These are phyloP conservation scores for Filosporella fistucella DNA, from an alignment of 495 filamentous ascomycete species.

Conservation along the genomic window DNA sequence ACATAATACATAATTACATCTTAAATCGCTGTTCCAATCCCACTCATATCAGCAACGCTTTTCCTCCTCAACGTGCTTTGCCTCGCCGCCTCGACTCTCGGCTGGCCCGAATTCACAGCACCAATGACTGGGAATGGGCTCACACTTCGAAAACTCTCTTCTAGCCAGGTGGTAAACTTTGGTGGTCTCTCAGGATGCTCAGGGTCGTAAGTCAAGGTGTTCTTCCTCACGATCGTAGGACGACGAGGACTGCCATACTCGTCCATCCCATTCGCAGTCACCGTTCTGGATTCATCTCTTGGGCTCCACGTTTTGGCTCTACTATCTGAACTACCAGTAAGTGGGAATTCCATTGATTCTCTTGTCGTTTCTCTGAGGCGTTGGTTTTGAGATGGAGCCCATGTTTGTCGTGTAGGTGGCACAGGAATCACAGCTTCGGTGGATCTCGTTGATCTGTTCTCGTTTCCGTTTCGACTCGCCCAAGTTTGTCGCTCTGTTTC, in stretches of 20 bases:
- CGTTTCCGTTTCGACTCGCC: too few species aligned
- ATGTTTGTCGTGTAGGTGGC: too few species aligned
- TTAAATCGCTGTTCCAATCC: conserved; percentile 10
- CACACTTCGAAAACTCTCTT: conserved; percentile 3
- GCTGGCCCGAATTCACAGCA: neutral
- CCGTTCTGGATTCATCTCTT: neutral
- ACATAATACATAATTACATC: neutral
- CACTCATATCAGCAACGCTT: conserved; percentile 1
- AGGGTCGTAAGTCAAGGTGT: conserved; percentile 6
- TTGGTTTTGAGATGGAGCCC: too few species aligned
- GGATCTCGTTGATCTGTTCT: too few species aligned
- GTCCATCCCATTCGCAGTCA: neutral
- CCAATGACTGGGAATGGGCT: neutral
- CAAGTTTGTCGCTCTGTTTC: neutral
- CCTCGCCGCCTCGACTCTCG: neutral
- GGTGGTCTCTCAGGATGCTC: conserved; percentile 11
- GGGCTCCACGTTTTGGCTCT: too few species aligned
- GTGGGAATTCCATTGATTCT: too few species aligned
- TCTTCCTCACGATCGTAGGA: conserved; percentile 1
- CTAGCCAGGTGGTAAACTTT: conserved; percentile 6
- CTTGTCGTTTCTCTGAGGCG: too few species aligned
- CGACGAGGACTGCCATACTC: too few species aligned
- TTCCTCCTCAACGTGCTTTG: conserved; percentile 4
- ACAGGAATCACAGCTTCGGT: too few species aligned
- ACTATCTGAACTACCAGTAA: too few species aligned